Conservation (phyloP, 306 rosid species). For the Abrus precatorius region DNA sequence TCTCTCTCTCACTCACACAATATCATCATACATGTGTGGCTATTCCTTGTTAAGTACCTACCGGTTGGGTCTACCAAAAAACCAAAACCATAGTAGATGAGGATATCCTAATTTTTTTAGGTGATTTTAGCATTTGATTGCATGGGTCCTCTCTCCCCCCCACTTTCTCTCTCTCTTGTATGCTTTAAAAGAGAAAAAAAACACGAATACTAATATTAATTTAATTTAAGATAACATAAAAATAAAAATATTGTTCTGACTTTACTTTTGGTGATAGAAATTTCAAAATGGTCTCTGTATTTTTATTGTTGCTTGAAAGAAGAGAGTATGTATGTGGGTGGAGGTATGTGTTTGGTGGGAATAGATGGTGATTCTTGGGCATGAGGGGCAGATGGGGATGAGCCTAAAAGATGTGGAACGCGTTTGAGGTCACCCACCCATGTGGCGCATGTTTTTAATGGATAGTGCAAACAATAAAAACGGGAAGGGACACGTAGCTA, state of each 20-base stretch:
- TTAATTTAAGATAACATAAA: too few relatives aligned
- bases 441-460: slow-evolving; percentile 43
- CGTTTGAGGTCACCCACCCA: slow-evolving; percentile 46
- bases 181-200: neutral
- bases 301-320: too few relatives aligned
- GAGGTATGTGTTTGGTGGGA: slow-evolving; percentile 35
- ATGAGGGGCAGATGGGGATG: slow-evolving; percentile 19
- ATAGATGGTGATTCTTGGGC: neutral
- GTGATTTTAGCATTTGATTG: slow-evolving; percentile 43
- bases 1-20: neutral
- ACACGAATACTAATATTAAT: too few relatives aligned
- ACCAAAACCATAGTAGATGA: neutral
- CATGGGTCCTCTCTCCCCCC: slow-evolving; percentile 16
- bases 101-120: slow-evolving; percentile 8
- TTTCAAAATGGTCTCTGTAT: too few relatives aligned
- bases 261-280: too few relatives aligned
- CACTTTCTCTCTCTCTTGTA: too few relatives aligned
- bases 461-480: slow-evolving; percentile 35
- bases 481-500: slow-evolving; percentile 43
- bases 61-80: slow-evolving; percentile 41
- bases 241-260: too few relatives aligned
- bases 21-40: slow-evolving; percentile 46
- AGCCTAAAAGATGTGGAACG: slow-evolving; percentile 2
- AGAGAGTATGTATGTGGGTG: neutral
- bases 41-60: slow-evolving; percentile 48